Base-by-base conservation (phyloP, 495 filamentous ascomycete species). In the Aspergillus taichungensis region DNA sequence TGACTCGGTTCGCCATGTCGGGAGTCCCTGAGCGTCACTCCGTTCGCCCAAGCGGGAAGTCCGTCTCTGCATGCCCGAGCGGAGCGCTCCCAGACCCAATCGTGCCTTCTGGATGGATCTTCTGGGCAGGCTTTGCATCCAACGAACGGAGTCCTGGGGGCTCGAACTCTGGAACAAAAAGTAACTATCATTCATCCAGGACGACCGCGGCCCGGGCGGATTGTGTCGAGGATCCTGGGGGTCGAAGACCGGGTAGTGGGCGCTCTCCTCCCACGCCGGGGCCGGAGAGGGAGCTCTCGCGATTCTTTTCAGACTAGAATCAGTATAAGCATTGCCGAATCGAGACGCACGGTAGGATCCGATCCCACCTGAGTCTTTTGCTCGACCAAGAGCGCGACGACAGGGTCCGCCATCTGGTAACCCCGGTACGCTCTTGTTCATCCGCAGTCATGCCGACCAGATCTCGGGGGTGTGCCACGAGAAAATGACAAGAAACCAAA, bases 201-300 rank as follows among this genome's bases (percentile, higher is more conserved):
- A 13, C 7, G 37, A 34, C 8, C 13, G 12, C 3, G 37, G 12
- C 10, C 30, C 13, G 6, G 54, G 14, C 13, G 66, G 63, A 30
- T 66, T 68, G 33, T 70, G 67, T 14, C 59, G 50, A 45, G 61
- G 63, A 30, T 68, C 55, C 24, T 47, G 47, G 13, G 64, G 60
- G 39, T 68, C 51, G 39, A 62, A 70, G 8, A 70, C 42, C 1
- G 67, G 67, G 42, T 68, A 70, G 38, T 66, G 60, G 13, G 43
- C 40, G 37, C 44, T 64, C 47, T 68, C 63, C 12, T 58, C 52
- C 30, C 61, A 68, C 3, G 53, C 52, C 31, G 54, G 60, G 24
- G 50, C 37, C 31, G 53, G 35, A 12, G 40, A 43, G 7, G 53
- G 30, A 30, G 42, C 35, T 24, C 42, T 44, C 8, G 42, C 13